phyloP scores from a whole-genome alignment of 139 green algal genomes.

The Eudorina sp. region DNA sequence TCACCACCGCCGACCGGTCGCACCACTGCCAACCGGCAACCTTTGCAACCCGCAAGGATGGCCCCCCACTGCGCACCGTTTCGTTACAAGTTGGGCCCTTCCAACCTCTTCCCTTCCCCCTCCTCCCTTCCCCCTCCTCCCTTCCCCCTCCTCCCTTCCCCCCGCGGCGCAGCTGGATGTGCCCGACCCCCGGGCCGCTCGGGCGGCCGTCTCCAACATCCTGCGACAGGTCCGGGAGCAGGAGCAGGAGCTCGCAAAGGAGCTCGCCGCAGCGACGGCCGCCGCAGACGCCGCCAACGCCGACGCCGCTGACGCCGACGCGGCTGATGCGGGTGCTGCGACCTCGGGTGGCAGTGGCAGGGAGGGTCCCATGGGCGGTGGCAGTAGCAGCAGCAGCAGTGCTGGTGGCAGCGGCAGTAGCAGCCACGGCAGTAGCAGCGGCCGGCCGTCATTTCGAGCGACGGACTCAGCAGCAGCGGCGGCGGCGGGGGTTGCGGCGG shows the following conservation, averaged over 20 bases:
- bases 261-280: background rate
- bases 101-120: background rate
- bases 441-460: no score
- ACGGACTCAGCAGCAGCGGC: no score
- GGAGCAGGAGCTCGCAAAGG: background rate
- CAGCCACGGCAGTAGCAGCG: no score
- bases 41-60: no score
- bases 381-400: no score
- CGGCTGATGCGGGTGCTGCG: background rate
- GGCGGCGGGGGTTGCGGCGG: no score
- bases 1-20: no score
- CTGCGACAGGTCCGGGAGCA: background rate
- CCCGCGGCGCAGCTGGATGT: constrained; percentile 1
- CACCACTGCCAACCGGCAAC: no score
- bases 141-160: background rate
- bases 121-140: background rate
- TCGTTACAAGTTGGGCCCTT: no score
- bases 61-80: no score
- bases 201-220: background rate
- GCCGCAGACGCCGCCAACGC: background rate
- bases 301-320: background rate
- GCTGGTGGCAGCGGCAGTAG: no score
- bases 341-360: background rate
- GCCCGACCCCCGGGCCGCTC: background rate
- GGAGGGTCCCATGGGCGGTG: no score